Percentiles rank a stretch among this genome's conserved stretches.
Conservation (phyloP, 2,329 filamentous ascomycete genomes). For the Zarea fungicola region DNA sequence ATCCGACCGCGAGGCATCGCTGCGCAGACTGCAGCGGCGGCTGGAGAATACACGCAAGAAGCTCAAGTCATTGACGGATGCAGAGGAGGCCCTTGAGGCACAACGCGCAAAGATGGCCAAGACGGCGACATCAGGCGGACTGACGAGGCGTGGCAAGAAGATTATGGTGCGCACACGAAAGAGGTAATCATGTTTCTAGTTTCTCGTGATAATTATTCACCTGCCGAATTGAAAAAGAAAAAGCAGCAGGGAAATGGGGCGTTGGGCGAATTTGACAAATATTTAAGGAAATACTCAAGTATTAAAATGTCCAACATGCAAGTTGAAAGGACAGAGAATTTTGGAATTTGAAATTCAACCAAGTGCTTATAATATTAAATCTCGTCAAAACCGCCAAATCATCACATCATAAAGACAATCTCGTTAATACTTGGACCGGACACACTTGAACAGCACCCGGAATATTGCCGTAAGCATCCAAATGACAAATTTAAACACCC, state of each 20-base stretch:
- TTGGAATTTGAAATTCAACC: neutral
- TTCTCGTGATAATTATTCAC: too few relatives aligned
- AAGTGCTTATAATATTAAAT: neutral
- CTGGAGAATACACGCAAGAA: slow-evolving; percentile 49
- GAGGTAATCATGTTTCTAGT: slow-evolving; percentile 40
- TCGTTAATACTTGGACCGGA: slow-evolving; percentile 38
- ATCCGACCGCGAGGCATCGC: slow-evolving; percentile 36
- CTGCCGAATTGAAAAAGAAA: too few relatives aligned
- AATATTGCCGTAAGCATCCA: slow-evolving; percentile 54
- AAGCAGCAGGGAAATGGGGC: too few relatives aligned
- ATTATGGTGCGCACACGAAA: slow-evolving; percentile 59
- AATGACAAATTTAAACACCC: slow-evolving; percentile 52
- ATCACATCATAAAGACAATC: neutral
- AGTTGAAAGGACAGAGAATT: too few relatives aligned
- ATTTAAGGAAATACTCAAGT: neutral
- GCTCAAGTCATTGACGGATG: slow-evolving; percentile 47
- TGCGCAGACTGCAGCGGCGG: slow-evolving; percentile 42
- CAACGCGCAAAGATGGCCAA: slow-evolving; percentile 62
- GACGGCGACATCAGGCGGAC: slow-evolving; percentile 53
- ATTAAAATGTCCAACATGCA: too few relatives aligned
- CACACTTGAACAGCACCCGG: slow-evolving; percentile 45
- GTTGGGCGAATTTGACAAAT: neutral
- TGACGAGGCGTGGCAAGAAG: slow-evolving; percentile 57
- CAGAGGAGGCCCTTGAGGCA: slow-evolving; percentile 52
- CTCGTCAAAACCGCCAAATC: neutral